Evolutionary conservation across 345 rosid genomes (phyloP).

Genomic region (Cardamine chenopodiifolia): DNA sequence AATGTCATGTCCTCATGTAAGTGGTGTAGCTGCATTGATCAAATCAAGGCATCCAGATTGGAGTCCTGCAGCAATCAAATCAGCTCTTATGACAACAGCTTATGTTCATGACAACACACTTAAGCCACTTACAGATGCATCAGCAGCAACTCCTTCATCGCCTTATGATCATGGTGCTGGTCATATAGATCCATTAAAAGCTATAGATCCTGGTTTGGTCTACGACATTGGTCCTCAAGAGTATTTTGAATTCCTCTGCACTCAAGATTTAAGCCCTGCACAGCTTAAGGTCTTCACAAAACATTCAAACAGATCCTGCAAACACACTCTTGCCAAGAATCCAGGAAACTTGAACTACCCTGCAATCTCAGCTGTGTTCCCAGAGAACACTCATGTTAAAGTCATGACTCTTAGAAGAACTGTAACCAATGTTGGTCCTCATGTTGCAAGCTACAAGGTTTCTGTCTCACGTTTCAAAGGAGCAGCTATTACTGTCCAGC

Average conservation of each 20-base stretch:
- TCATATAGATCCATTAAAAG: conserved; percentile 76
- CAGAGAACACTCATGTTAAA: conserved; percentile 49
- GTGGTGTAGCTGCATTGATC: conserved; percentile 87
- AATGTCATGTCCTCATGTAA: conserved; percentile 96
- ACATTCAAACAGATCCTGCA: conserved; percentile 70
- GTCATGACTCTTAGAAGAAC: conserved; percentile 57
- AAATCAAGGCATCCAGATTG: conserved; percentile 90
- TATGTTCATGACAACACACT: conserved; percentile 79
- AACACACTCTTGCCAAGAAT: conserved; percentile 40
- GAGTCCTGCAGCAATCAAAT: conserved; percentile 89
- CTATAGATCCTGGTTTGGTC: conserved; percentile 82
- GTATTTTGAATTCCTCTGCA: conserved; percentile 86
- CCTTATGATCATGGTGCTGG: conserved; percentile 89
- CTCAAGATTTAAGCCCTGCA: conserved; percentile 57
- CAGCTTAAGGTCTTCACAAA: conserved; percentile 73
- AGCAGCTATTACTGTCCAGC: conserved; percentile 56
- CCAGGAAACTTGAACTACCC: conserved; percentile 91
- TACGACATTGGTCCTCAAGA: conserved; percentile 79
- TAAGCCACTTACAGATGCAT: conserved; percentile 65
- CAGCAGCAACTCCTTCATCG: conserved; percentile 53
- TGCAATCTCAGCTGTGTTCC: conserved; percentile 76
- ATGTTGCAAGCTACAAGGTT: conserved; percentile 60
- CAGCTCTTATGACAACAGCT: conserved; percentile 95
- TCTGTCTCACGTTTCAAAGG: conserved; percentile 73
- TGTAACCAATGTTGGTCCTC: conserved; percentile 81